Conservation (phyloP, 345 rosid species). For the Euclidium syriacum region DNA sequence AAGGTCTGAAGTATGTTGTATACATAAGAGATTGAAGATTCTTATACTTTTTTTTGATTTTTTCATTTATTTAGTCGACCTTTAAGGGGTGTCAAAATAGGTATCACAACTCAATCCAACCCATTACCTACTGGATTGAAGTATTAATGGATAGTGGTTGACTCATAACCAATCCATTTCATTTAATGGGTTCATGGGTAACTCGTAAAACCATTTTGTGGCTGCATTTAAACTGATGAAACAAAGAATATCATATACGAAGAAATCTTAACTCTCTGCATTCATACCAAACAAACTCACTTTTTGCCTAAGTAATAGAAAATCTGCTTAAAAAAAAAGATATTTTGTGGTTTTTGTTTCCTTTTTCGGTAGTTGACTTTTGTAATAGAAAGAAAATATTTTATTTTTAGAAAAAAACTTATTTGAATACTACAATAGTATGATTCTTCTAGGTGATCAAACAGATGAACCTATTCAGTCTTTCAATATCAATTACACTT, state of each 20-base stretch:
- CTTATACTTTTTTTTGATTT: not conserved
- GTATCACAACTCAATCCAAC: too few species aligned
- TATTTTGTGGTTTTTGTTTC: not conserved
- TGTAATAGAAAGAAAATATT: slow-evolving; percentile 1
- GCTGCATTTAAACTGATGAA: too few species aligned
- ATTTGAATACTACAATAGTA: not conserved
- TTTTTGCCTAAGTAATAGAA: too few species aligned
- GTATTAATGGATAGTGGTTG: too few species aligned
- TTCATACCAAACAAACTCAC: too few species aligned
- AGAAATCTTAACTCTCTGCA: too few species aligned
- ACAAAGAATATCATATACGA: too few species aligned
- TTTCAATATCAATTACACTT: not conserved
- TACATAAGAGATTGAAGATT: slow-evolving; percentile 5
- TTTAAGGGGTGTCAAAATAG: too few species aligned
- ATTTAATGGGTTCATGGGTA: too few species aligned
- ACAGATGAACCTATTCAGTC: slow-evolving; percentile 8
- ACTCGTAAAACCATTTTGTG: too few species aligned
- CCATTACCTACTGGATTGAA: too few species aligned
- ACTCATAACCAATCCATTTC: too few species aligned
- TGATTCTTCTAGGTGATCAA: slow-evolving; percentile 18
- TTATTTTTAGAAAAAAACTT: not conserved
- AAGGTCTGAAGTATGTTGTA: slow-evolving; percentile 4
- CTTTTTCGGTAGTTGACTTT: slow-evolving; percentile 29
- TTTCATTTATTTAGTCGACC: not conserved
- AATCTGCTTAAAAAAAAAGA: not conserved